Conservation (phyloP, 495 filamentous ascomycete genomes). For the Clohesyomyces aquaticus region DNA sequence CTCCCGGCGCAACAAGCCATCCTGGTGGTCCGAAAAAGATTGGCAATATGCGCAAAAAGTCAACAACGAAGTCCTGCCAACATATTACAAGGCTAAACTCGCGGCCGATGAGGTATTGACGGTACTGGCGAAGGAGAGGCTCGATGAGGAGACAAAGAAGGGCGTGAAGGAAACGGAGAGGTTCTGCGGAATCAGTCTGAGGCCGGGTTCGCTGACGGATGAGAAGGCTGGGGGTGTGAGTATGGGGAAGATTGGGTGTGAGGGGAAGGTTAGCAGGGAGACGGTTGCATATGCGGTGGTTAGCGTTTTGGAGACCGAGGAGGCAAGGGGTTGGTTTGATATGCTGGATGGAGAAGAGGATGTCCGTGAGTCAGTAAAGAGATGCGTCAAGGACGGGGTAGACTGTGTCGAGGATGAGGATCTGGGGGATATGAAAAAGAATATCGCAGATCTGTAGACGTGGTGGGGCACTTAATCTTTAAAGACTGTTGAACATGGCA, state of each 20-base stretch:
- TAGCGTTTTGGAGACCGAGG: constrained; percentile 62
- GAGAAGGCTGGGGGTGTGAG: constrained; percentile 60
- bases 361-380: constrained; percentile 65
- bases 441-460: too few species aligned
- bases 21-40: constrained; percentile 69
- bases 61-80: constrained; percentile 60
- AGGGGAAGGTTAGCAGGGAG: constrained; percentile 63
- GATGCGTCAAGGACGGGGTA: constrained; percentile 63
- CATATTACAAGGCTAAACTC: constrained; percentile 74
- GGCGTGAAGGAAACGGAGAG: constrained; percentile 38
- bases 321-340: constrained; percentile 66
- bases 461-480: too few species aligned
- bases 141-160: constrained; percentile 44
- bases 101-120: constrained; percentile 75
- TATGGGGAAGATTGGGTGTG: constrained; percentile 64
- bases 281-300: constrained; percentile 73
- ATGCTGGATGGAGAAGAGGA: constrained; percentile 62
- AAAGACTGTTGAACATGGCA: too few species aligned
- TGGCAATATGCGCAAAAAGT: constrained; percentile 57
- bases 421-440: constrained; percentile 51
- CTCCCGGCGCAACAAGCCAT: constrained; percentile 60
- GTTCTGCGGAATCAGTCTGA: constrained; percentile 69
- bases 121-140: constrained; percentile 52
- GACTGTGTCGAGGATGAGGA: constrained; percentile 71
- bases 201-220: constrained; percentile 68